phyloP scores from a whole-genome alignment of 2,329 filamentous ascomycete genomes.

The Aspergillus sp. region DNA sequence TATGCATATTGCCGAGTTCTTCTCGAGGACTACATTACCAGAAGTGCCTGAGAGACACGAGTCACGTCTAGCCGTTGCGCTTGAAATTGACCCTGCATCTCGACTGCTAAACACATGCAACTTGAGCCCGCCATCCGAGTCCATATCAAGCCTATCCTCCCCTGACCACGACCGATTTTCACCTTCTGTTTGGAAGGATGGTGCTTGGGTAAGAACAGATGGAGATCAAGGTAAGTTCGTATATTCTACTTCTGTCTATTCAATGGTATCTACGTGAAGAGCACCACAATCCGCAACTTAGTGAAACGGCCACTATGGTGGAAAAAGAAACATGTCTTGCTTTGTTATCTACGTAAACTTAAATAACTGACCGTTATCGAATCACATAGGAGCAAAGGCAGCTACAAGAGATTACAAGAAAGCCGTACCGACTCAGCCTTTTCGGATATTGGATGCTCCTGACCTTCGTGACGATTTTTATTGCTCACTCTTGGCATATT shows the following conservation, averaged over 20 bases:
- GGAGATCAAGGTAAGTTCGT: constrained; percentile 27
- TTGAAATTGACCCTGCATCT: constrained; percentile 66
- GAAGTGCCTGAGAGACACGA: constrained; percentile 65
- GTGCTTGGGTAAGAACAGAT: constrained; percentile 30
- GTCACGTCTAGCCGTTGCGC: constrained; percentile 67
- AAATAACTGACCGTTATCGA: constrained; percentile 8
- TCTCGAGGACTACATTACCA: constrained; percentile 44
- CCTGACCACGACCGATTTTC: constrained; percentile 23
- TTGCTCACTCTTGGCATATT: constrained; percentile 85
- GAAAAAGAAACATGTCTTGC: not conserved
- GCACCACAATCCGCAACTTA: too few species aligned
- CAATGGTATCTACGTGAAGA: too few species aligned
- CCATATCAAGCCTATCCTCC: constrained; percentile 18
- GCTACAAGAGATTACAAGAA: constrained; percentile 23
- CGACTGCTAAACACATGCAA: constrained; percentile 56
- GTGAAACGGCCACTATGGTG: not conserved
- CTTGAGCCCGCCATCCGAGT: constrained; percentile 13
- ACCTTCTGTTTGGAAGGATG: constrained; percentile 35
- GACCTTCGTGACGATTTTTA: constrained; percentile 92
- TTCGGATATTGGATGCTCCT: constrained; percentile 84
- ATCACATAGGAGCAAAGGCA: constrained; percentile 18
- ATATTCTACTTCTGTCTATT: not conserved
- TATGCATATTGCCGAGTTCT: constrained; percentile 51
- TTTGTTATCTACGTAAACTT: not conserved
- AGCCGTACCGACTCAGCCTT: constrained; percentile 63